A percentile compares a stretch with the other conserved stretches of the same genome.
phyloP scores from a whole-genome alignment of 1,139 yeast species.

The Kazachstania sp. region DNA sequence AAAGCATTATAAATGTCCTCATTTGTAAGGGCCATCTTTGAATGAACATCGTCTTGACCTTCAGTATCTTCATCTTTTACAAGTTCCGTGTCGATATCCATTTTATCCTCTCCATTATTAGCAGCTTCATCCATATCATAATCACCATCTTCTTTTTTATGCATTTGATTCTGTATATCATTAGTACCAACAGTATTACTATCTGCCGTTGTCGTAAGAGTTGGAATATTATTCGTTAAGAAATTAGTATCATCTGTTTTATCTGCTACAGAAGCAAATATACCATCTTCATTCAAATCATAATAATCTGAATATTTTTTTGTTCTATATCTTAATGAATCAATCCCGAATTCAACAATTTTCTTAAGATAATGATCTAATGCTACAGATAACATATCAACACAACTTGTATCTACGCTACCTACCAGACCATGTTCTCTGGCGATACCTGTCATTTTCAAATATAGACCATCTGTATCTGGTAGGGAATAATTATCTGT shows the following conservation, averaged over 20 bases:
- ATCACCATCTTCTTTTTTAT: not conserved
- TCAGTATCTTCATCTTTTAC: not conserved
- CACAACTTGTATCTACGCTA: constrained; percentile 59
- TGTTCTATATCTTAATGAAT: constrained; percentile 54
- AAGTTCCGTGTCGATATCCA: constrained; percentile 2
- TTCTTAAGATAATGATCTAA: constrained; percentile 71
- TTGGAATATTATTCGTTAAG: not conserved
- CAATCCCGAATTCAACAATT: constrained; percentile 67
- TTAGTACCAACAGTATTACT: not conserved
- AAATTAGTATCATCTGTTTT: constrained; percentile 1
- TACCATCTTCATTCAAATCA: constrained; percentile 30
- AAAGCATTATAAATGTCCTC: constrained; percentile 62
- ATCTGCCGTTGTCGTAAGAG: constrained; percentile 1
- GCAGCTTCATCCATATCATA: constrained; percentile 7
- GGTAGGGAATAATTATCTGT: constrained; percentile 77
- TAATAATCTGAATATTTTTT: constrained; percentile 43
- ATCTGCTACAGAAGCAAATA: constrained; percentile 22
- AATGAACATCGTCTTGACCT: not conserved
- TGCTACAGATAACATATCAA: constrained; percentile 72
- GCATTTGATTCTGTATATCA: not conserved
- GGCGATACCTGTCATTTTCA: constrained; percentile 72
- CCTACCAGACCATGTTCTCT: constrained; percentile 91
- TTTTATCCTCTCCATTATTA: too few species aligned
- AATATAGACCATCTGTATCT: constrained; percentile 59
- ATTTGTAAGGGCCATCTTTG: constrained; percentile 43